Conservation (phyloP, 139 green algal species). For the Chlorella sp. region DNA sequence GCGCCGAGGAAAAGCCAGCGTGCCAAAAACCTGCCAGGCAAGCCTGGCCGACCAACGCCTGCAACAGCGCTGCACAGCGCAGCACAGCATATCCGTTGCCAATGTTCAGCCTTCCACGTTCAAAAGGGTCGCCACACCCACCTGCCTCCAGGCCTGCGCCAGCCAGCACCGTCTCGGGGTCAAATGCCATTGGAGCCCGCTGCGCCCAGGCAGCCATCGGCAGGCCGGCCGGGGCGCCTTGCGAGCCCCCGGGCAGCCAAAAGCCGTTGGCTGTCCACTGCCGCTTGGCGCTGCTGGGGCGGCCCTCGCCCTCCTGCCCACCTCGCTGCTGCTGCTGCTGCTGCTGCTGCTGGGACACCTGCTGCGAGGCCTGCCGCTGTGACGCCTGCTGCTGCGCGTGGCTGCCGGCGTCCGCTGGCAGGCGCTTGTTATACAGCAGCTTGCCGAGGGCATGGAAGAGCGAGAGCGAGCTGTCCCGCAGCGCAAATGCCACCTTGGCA, state of each 20-base stretch:
- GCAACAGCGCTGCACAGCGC: too few relatives aligned
- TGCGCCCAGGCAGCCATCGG: slow-evolving; percentile 25
- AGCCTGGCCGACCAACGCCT: too few relatives aligned
- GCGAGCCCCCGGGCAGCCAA: neutral
- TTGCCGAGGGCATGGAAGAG: slow-evolving; percentile 86
- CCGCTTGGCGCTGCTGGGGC: neutral
- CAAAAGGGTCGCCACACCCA: neutral
- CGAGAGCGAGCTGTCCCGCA: slow-evolving; percentile 61
- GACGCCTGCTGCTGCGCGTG: neutral
- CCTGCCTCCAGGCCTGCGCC: slow-evolving; percentile 55
- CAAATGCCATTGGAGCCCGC: slow-evolving; percentile 39
- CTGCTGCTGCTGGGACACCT: slow-evolving; percentile 16
- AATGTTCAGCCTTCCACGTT: too few relatives aligned
- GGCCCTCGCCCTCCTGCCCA: neutral
- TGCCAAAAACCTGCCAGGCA: neutral
- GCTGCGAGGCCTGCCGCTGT: neutral
- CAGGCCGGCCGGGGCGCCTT: neutral
- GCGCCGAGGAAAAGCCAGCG: neutral
- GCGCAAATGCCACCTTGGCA: neutral
- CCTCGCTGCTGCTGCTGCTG: slow-evolving; percentile 13
- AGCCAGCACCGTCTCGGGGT: slow-evolving; percentile 63
- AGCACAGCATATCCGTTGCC: too few relatives aligned
- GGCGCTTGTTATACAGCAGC: slow-evolving; percentile 83
- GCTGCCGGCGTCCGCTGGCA: neutral
- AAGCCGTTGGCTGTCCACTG: neutral